Conservation (phyloP, 176 grass and related monocot species). For the Musa schizocarpa region DNA sequence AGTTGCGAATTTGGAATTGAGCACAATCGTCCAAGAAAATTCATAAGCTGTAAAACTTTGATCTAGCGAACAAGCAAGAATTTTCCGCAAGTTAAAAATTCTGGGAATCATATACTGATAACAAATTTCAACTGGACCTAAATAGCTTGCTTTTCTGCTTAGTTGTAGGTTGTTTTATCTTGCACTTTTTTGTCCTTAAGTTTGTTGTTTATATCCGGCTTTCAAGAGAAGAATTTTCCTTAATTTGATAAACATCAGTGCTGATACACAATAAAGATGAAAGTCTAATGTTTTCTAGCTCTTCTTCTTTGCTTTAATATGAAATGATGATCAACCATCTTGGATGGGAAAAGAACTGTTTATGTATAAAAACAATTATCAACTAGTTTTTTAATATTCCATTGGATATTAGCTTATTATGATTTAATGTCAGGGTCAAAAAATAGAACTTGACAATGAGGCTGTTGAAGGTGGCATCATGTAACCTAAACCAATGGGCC, state of each 20-base stretch:
- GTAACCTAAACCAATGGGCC: conserved; percentile 98
- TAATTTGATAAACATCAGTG: too few relatives aligned
- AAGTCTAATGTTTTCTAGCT: too few relatives aligned
- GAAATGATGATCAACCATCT: neutral
- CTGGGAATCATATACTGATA: too few relatives aligned
- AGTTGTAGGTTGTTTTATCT: neutral
- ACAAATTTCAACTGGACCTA: too few relatives aligned
- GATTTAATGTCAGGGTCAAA: neutral
- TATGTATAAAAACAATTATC: neutral
- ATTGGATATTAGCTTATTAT: neutral
- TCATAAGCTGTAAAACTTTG: too few relatives aligned
- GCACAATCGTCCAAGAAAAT: too few relatives aligned
- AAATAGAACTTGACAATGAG: conserved; percentile 40
- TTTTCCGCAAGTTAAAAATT: too few relatives aligned
- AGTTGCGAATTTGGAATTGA: neutral
- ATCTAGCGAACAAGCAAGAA: too few relatives aligned
- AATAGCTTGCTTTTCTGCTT: neutral
- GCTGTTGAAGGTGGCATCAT: conserved; percentile 71
- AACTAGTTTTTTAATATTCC: neutral
- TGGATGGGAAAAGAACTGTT: neutral
- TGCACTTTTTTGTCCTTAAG: neutral
- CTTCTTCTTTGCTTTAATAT: neutral
- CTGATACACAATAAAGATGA: too few relatives aligned
- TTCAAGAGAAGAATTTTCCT: too few relatives aligned
- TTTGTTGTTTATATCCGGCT: too few relatives aligned